Percentiles rank a stretch among this genome's conserved stretches.
Evolutionary conservation across 1,139 yeast species (phyloP).

Genomic region (Nakaseomyces sp.): DNA sequence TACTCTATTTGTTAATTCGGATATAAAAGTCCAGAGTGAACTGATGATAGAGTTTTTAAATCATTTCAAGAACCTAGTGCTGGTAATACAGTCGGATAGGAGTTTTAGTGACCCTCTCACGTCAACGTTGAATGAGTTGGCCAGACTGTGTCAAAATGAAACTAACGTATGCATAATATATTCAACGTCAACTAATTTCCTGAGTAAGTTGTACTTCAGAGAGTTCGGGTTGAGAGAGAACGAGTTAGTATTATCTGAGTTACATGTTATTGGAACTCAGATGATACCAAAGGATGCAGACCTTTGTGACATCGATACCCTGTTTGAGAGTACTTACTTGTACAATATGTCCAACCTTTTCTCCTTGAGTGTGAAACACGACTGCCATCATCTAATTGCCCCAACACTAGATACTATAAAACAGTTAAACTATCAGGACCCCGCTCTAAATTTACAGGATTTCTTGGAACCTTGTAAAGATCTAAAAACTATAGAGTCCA

Average conservation of each 20-base stretch:
- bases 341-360: slow-evolving; percentile 16
- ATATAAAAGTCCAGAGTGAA: slow-evolving; percentile 7
- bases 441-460: slow-evolving; percentile 9
- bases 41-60: slow-evolving; percentile 6
- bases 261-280: slow-evolving; percentile 20
- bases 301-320: slow-evolving; percentile 20
- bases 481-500: slow-evolving; percentile 16
- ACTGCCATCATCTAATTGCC: slow-evolving; percentile 14
- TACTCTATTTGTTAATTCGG: slow-evolving; percentile 9
- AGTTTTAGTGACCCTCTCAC: slow-evolving; percentile 15
- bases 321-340: slow-evolving; percentile 21
- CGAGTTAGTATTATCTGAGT: slow-evolving; percentile 17
- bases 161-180: slow-evolving; percentile 21
- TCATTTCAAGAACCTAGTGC: slow-evolving; percentile 9
- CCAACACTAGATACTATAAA: slow-evolving; percentile 15
- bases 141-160: slow-evolving; percentile 9
- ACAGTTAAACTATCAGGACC: slow-evolving; percentile 12
- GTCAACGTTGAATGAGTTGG: slow-evolving; percentile 12
- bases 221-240: slow-evolving; percentile 13
- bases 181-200: slow-evolving; percentile 18
- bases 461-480: slow-evolving; percentile 16
- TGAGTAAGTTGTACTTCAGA: slow-evolving; percentile 24
- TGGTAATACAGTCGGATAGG: slow-evolving; percentile 13
- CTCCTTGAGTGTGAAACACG: slow-evolving; percentile 18
- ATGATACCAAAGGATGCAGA: slow-evolving; percentile 8